phyloP scores from a whole-genome alignment of 345 rosid genomes.

The Iberis pinnata region DNA sequence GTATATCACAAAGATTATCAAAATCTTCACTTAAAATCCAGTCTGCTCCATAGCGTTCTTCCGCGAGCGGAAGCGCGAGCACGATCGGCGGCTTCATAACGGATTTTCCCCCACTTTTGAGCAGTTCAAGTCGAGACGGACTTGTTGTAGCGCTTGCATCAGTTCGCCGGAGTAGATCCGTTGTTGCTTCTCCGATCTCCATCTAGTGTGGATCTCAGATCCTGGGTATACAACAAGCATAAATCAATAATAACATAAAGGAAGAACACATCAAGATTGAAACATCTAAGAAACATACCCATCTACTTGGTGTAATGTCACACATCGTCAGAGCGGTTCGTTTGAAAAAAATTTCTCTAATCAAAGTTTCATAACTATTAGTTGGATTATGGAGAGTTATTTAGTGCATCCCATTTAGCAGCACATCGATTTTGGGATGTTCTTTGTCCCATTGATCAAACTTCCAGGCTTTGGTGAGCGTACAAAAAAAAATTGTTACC shows the following conservation, averaged over 20 bases:
- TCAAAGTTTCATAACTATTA: conserved; percentile 14
- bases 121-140: conserved; percentile 46
- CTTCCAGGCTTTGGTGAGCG: conserved; percentile 14
- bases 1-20: too few species aligned
- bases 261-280: too few species aligned
- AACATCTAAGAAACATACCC: too few species aligned
- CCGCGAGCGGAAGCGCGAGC: too few species aligned
- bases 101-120: conserved; percentile 57
- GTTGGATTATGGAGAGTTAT: background rate
- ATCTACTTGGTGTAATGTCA: too few species aligned
- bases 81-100: conserved; percentile 97
- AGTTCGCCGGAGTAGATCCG: conserved; percentile 71
- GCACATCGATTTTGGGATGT: conserved; percentile 5
- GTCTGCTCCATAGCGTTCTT: too few species aligned
- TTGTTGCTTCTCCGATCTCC: conserved; percentile 81
- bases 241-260: too few species aligned
- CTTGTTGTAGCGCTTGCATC: conserved; percentile 59
- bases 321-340: too few species aligned
- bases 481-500: background rate
- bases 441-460: conserved; percentile 10
- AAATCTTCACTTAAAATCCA: too few species aligned
- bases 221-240: too few species aligned
- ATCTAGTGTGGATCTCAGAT: conserved; percentile 33
- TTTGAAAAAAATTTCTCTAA: conserved; percentile 12
- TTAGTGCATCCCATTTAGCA: conserved; percentile 13